Base-by-base conservation (phyloP, 257 asterid species). In the Craterostigma plantagineum region DNA sequence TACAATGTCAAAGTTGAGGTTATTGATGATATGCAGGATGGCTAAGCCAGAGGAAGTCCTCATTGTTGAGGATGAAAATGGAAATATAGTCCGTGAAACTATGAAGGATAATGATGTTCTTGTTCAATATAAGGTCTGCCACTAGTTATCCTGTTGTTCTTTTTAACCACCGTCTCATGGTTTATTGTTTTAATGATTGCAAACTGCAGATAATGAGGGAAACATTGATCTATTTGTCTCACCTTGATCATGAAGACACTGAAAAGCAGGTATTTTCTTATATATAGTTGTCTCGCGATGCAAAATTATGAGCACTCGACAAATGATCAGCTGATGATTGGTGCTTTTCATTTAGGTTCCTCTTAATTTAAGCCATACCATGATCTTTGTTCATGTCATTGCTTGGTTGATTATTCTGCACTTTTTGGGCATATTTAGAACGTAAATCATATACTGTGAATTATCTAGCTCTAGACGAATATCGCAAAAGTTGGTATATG, bases 41-140 rank as follows among this genome's bases (percentile, higher is more conserved):
- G 98, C 98, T 7, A 90, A 90, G 70, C 98, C 98, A 16, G 99
- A 90, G 72, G 99, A 90, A 62, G 99, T 90, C 62, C 73, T 90
- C 42, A 75, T 90, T 49, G 94, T 90, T 46, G 96, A 87, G 61
- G 98, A 87, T 60, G 95, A 87, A 63, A 87, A 87, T 74, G 98
- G 98, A 53, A 87, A 87, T 65, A 87, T 87, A 50, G 98, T 87
- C 52, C 93, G 98, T 56, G 98, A 87, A 63, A 87, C 98, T 10
- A 62, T 87, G 99, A 90, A 83, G 65, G 99, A 90, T 54, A 90
- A 90, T 58, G 99, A 90, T 59, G 91, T 90, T 60, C 92, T 90
- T 48, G 84, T 83, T 54, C 99, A 90, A 54, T 83, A 90, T 53
- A 90, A 90, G 99, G 99, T 90, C n/a, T n/a, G n/a, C 18, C 10